A percentile compares a stretch with the other conserved stretches of the same genome.
Conservation (phyloP, 352 stramenopile species). For the Phytophthora europaea region DNA sequence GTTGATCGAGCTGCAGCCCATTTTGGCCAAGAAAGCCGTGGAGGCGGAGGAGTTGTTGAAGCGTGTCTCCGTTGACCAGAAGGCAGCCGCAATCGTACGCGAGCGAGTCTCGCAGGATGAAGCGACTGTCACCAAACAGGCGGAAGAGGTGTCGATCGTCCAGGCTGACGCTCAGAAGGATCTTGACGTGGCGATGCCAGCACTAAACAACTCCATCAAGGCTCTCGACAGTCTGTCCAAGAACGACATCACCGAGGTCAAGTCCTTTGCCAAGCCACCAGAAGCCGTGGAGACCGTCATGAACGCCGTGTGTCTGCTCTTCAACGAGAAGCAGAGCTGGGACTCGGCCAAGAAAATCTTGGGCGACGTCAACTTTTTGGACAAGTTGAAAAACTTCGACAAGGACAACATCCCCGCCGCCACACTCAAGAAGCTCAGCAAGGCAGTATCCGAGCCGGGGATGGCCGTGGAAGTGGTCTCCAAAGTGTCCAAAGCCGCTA, state of each 20-base stretch:
- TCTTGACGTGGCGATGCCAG: constrained; percentile 93
- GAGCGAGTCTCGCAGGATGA: constrained; percentile 93
- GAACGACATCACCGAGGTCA: constrained; percentile 95
- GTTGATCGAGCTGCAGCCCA: constrained; percentile 92
- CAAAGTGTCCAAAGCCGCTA: constrained; percentile 94
- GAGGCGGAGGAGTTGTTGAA: constrained; percentile 94
- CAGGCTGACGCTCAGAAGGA: constrained; percentile 95
- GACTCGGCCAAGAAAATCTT: constrained; percentile 94
- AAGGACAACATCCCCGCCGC: constrained; percentile 95
- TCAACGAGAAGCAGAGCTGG: constrained; percentile 95
- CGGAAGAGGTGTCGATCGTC: constrained; percentile 91
- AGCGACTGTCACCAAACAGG: constrained; percentile 92
- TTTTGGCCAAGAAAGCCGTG: constrained; percentile 91
- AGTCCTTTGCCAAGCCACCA: constrained; percentile 95
- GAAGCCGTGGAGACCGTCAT: constrained; percentile 94
- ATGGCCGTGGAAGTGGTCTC: constrained; percentile 93
- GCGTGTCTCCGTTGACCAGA: constrained; percentile 93
- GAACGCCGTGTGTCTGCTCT: constrained; percentile 94
- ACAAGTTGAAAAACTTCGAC: constrained; percentile 93
- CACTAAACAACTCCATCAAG: constrained; percentile 91
- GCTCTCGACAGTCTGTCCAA: constrained; percentile 93
- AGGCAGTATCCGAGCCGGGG: constrained; percentile 82
- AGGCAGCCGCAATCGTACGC: constrained; percentile 91
- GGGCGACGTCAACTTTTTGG: constrained; percentile 88
- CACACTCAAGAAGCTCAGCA: constrained; percentile 92